Base-by-base conservation (phyloP, 73 alveolate genomes). In the Durusdinium trenchii region DNA sequence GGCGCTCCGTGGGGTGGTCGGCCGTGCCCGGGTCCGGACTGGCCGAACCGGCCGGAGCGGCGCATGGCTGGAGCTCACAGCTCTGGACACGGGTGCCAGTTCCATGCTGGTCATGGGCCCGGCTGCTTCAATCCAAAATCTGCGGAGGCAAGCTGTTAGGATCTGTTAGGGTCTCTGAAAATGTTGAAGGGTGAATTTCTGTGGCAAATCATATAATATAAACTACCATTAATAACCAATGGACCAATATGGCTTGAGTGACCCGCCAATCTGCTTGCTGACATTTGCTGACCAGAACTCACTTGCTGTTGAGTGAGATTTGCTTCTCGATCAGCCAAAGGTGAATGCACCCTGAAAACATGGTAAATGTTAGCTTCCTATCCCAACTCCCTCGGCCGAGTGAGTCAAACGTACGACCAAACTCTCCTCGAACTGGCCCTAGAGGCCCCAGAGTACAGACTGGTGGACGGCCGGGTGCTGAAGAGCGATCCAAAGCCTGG, bases 381-480 rank as follows among this genome's bases (percentile, higher is more conserved):
- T 64, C 79, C 79, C 79, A 64, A 32, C 16, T 6, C 76, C 16
- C 43, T 9, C 36, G 43, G 32, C 4, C 36, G 76, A 9, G 40
- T 12, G 32, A 62, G 76, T 62, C 43, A 62, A 62, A 6, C 4
- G 76, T 9, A 62, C 36, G 38, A 4, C 38, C 6, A 23, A 23
- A 20, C 3, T 30, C 20, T 81, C 91, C 91, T 81, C 50, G 91
- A 81, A 78, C 98, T 91, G 28, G 67, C 50, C 42, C 87, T 40
- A 9, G 86, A 35, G 46, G 38, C 85, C 51, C 83, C 48, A 3
- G 98, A 91, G 52, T 54, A 91, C 38, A 78, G 87, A 67, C 98
- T 91, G 45, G 96, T 89, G 30, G 98, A 91, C 46, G 98, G 98
- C 43, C 98, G 71, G 35, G 76, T 60, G 89, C 98, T 91, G 78